Conservation (phyloP, 345 rosid genomes). For the Citrus sp. region DNA sequence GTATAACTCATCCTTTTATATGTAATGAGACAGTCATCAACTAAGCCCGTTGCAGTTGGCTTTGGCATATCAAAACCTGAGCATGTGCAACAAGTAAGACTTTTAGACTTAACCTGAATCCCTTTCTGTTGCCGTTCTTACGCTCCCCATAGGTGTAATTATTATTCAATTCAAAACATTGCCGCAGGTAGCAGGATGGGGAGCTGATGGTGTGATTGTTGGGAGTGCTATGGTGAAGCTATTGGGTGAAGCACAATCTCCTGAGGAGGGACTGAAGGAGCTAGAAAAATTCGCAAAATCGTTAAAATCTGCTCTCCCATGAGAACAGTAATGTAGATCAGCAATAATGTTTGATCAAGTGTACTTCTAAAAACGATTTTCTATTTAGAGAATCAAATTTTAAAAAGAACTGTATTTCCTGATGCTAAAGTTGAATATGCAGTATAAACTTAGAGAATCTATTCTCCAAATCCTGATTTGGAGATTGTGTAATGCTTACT, state of each 20-base stretch:
- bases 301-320: constrained; percentile 56
- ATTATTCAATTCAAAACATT: not conserved
- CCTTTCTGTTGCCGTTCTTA: not conserved
- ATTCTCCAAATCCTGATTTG: too few relatives aligned
- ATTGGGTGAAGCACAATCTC: constrained; percentile 66
- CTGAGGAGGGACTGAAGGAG: constrained; percentile 66
- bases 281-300: constrained; percentile 61
- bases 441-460: too few relatives aligned
- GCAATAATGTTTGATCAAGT: too few relatives aligned
- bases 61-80: constrained; percentile 85
- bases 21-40: constrained; percentile 39
- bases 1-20: not conserved
- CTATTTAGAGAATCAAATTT: too few relatives aligned
- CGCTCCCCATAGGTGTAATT: not conserved
- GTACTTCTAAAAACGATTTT: too few relatives aligned
- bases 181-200: constrained; percentile 70
- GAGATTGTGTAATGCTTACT: too few relatives aligned
- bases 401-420: too few relatives aligned
- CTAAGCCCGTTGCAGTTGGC: constrained; percentile 76
- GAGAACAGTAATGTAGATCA: constrained; percentile 15
- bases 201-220: constrained; percentile 86
- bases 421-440: too few relatives aligned
- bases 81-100: constrained; percentile 72
- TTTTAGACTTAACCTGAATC: not conserved
- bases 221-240: constrained; percentile 84